A percentile compares a stretch with the other conserved stretches of the same genome.
phyloP scores from a whole-genome alignment of 257 asterid genomes.

The Handroanthus guayacan region DNA sequence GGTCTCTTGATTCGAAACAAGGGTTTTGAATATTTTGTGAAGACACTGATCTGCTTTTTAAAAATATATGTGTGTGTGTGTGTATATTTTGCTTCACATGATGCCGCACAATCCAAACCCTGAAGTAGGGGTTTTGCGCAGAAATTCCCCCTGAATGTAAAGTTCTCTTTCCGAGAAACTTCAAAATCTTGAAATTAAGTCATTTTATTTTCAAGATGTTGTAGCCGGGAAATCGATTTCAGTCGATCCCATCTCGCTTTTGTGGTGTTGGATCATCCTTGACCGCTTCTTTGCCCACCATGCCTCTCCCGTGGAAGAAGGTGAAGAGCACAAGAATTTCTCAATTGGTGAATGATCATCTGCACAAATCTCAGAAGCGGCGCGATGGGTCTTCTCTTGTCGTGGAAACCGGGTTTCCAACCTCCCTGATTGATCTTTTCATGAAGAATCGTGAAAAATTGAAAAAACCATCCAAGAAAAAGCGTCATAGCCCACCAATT shows the following conservation, averaged over 20 bases:
- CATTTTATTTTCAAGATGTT: background rate
- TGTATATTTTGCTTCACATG: background rate
- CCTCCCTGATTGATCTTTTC: slow-evolving; percentile 79
- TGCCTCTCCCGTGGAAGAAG: slow-evolving; percentile 83
- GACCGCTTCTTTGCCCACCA: slow-evolving; percentile 28
- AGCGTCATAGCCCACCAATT: slow-evolving; percentile 28
- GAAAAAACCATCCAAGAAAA: slow-evolving; percentile 53
- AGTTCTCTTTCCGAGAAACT: background rate
- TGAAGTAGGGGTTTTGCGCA: slow-evolving; percentile 22
- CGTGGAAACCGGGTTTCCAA: slow-evolving; percentile 84
- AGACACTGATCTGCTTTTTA: slow-evolving; percentile 17
- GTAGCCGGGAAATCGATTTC: background rate
- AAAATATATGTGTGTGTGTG: background rate
- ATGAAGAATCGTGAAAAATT: slow-evolving; percentile 72
- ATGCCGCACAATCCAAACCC: background rate
- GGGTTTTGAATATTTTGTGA: background rate
- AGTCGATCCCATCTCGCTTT: background rate
- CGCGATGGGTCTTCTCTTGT: slow-evolving; percentile 71
- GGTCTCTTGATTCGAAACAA: slow-evolving; percentile 9
- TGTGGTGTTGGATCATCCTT: slow-evolving; percentile 1
- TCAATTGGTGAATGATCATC: slow-evolving; percentile 67
- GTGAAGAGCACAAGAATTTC: slow-evolving; percentile 55
- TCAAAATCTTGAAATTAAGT: background rate
- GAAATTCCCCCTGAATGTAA: slow-evolving; percentile 15
- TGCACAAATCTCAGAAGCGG: slow-evolving; percentile 59